Percentiles rank a stretch among this genome's conserved stretches.
Conservation (phyloP, 2,329 filamentous ascomycete genomes). For the Aspergillus ustus region DNA sequence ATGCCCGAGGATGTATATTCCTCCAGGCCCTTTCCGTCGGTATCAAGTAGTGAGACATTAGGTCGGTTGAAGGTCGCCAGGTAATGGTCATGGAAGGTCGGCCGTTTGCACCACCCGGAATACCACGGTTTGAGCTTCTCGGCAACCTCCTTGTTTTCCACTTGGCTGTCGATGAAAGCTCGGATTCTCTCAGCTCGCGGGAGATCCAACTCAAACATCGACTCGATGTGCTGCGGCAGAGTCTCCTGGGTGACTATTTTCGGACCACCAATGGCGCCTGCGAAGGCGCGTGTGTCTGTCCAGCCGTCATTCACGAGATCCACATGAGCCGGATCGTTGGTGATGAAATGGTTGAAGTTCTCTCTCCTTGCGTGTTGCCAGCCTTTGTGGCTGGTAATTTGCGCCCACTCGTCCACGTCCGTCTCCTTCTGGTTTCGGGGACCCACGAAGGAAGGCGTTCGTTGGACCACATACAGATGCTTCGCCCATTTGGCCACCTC, state of each 20-base stretch:
- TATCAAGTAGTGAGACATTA: slow-evolving; percentile 66
- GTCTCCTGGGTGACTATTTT: too few species aligned
- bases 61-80: slow-evolving; percentile 62
- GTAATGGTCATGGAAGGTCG: slow-evolving; percentile 62
- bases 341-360: slow-evolving; percentile 33
- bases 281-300: slow-evolving; percentile 20
- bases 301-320: slow-evolving; percentile 36
- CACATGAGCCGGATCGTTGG: slow-evolving; percentile 12
- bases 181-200: slow-evolving; percentile 40
- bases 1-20: too few species aligned
- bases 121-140: slow-evolving; percentile 64
- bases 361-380: slow-evolving; percentile 35
- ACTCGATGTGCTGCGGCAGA: background rate
- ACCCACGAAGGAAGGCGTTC: slow-evolving; percentile 45
- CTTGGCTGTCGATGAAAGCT: slow-evolving; percentile 52
- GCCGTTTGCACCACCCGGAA: slow-evolving; percentile 66
- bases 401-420: slow-evolving; percentile 20
- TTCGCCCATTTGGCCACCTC: slow-evolving; percentile 39
- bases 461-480: slow-evolving; percentile 39
- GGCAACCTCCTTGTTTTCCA: slow-evolving; percentile 58
- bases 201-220: background rate
- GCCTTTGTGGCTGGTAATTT: background rate
- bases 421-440: slow-evolving; percentile 34
- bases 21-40: slow-evolving; percentile 25
- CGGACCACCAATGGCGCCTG: too few species aligned